Conservation (phyloP, 2,329 filamentous ascomycete genomes). For the Alternaria conjuncta region DNA sequence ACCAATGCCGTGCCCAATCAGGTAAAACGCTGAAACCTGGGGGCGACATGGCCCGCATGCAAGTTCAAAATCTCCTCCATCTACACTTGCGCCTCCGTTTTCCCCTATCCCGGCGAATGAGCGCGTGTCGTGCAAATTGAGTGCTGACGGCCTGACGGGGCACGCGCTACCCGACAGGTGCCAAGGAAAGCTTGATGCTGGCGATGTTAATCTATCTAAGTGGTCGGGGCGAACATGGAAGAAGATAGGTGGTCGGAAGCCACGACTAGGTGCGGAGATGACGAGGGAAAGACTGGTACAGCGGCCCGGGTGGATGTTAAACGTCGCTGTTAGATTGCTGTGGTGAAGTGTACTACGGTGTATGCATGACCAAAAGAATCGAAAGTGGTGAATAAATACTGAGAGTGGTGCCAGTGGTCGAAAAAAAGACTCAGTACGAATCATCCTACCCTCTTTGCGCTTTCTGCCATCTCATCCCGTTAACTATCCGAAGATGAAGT, state of each 20-base stretch:
- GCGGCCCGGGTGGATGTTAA: slow-evolving; percentile 16
- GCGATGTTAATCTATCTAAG: slow-evolving; percentile 23
- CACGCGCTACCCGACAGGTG: slow-evolving; percentile 14
- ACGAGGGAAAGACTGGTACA: slow-evolving; percentile 9
- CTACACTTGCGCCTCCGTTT: not conserved
- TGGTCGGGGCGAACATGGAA: not conserved
- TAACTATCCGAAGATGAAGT: no score
- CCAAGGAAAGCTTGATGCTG: slow-evolving; percentile 27
- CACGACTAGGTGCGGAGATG: slow-evolving; percentile 11
- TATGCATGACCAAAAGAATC: not conserved
- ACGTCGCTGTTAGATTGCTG: slow-evolving; percentile 19
- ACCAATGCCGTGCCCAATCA: slow-evolving; percentile 21
- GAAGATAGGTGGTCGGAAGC: slow-evolving; percentile 7
- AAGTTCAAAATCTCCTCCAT: not conserved
- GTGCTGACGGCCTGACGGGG: slow-evolving; percentile 7
- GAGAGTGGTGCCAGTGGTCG: not conserved
- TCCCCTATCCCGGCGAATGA: slow-evolving; percentile 14
- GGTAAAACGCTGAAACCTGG: slow-evolving; percentile 28
- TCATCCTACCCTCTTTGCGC: no score
- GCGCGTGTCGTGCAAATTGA: slow-evolving; percentile 13
- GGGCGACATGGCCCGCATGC: slow-evolving; percentile 1
- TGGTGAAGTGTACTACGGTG: not conserved
- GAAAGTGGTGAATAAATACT: slow-evolving; percentile 19
- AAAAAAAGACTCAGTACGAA: not conserved
- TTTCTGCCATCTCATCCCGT: no score